A percentile compares a stretch with the other conserved stretches of the same genome.
Evolutionary conservation across 2,329 filamentous ascomycete genomes (phyloP).

Genomic region (Cryphonectria nitschkei): DNA sequence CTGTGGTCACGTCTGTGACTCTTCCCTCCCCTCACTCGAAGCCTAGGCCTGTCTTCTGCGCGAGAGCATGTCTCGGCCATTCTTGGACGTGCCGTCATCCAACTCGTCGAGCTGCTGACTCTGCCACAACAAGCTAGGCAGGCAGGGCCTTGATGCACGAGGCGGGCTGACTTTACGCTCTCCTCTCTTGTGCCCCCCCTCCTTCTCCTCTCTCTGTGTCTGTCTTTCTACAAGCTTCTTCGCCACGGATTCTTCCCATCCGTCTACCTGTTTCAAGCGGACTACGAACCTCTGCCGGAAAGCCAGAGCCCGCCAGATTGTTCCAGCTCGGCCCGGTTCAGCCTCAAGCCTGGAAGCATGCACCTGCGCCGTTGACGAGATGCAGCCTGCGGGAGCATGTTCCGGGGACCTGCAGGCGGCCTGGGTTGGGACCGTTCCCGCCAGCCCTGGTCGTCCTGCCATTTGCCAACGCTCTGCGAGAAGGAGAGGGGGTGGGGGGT

Average conservation of each 20-base stretch:
- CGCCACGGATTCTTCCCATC: conserved; percentile 1
- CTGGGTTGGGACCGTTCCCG: conserved; percentile 13
- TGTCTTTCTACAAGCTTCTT: not conserved
- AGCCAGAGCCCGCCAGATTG: not conserved
- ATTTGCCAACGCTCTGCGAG: not conserved
- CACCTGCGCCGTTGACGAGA: conserved; percentile 5
- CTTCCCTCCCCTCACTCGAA: not conserved
- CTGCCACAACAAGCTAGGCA: not conserved
- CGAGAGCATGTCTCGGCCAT: not conserved
- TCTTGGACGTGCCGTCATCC: not conserved
- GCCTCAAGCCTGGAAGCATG: not conserved
- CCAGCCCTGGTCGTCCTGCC: conserved; percentile 2
- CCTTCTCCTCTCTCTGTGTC: not conserved
- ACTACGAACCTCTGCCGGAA: not conserved
- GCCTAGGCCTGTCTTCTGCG: not conserved
- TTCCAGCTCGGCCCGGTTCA: not conserved
- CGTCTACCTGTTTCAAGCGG: not conserved
- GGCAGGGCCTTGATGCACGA: not conserved
- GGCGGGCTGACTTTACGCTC: not conserved
- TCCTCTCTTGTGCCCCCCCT: not conserved
- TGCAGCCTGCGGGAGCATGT: conserved; percentile 9
- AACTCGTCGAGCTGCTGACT: not conserved
- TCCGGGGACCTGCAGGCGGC: conserved; percentile 15
- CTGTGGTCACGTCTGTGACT: not conserved
- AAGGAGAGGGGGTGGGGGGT: not conserved